Percentiles rank a stretch among this genome's conserved stretches.
Conservation (phyloP, 1,139 yeast genomes). For the Debaryomyces psychrophilus region DNA sequence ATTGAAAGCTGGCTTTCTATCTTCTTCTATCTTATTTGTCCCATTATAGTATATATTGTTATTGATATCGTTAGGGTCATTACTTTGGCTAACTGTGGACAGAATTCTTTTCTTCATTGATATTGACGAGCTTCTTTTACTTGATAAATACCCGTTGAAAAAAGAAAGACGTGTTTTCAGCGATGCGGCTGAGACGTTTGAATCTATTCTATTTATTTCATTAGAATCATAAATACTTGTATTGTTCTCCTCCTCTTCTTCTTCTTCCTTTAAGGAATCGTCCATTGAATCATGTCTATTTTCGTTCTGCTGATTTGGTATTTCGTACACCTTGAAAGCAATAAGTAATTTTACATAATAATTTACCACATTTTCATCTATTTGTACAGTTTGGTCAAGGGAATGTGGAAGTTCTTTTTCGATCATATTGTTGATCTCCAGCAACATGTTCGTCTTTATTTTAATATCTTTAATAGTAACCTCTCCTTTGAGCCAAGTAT, state of each 20-base stretch:
- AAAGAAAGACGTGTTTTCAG: constrained; percentile 23
- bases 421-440: constrained; percentile 39
- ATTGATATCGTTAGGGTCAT: constrained; percentile 10
- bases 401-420: constrained; percentile 25
- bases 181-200: constrained; percentile 25
- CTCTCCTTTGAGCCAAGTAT: constrained; percentile 43
- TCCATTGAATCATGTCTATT: not conserved
- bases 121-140: constrained; percentile 17
- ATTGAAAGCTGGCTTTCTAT: constrained; percentile 32
- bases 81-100: constrained; percentile 24
- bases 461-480: constrained; percentile 36
- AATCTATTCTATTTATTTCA: constrained; percentile 23
- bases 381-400: constrained; percentile 14
- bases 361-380: constrained; percentile 34
- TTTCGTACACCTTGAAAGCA: constrained; percentile 42
- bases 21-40: constrained; percentile 23
- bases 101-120: constrained; percentile 29
- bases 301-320: constrained; percentile 17
- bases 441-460: constrained; percentile 37
- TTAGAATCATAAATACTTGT: constrained; percentile 17
- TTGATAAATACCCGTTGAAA: constrained; percentile 17
- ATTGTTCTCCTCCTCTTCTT: constrained; percentile 25
- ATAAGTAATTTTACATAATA: constrained; percentile 40
- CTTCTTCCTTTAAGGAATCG: constrained; percentile 17
- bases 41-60: not conserved